Evolutionary conservation across 2,329 filamentous ascomycete genomes (phyloP), one percentile per base, ranked within the genome.

Genomic region (Botrytis tulipae): DNA sequence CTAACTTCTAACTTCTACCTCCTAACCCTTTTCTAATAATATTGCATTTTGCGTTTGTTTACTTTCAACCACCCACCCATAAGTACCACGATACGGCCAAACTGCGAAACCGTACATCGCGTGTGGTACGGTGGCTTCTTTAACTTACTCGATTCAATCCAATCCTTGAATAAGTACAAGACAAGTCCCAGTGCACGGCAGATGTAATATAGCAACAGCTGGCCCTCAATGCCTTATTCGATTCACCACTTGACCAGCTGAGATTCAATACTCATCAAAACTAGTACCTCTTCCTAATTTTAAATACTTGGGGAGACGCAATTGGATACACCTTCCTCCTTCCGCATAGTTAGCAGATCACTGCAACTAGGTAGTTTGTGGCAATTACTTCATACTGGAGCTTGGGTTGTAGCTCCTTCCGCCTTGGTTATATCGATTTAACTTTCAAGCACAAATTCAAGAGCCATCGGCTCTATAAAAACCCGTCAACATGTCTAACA

Each of bases 401-500:
- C 70, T 44, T 25, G 4, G 32, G 12, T 25, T 48, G 32, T 68
- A 68, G 70, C 62, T 68, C 70, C 37, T 72, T 62, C 70, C 29
- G 32, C 65, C 62, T 44, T 60, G 35, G 29, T 32, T 59, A 57
- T 48, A 68, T 68, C 35, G 48, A 68, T 72, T 72, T 72, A 42
- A 68, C 51, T 68, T 72, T 67, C 22, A 29, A 29, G 37, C 37
- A 40, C 62, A 37, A 72, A 6, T 37, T 72, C 62, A 60, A 68
- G 70, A 72, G 70, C 70, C 44, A 72, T 12, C 62, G 62, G 62
- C 70, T 72, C 70, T 68, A 72, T 68, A 68, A 72, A 72, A 72
- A 29, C 29, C n/a, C 51, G 37, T 59, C 70, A 77, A 73, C n/a
- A 80, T 79, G 77, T 76, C 77, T 35, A 76, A 79, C 44, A 78